phyloP scores from a whole-genome alignment of 2,329 filamentous ascomycete genomes.

The Fusarium pininemorale region DNA sequence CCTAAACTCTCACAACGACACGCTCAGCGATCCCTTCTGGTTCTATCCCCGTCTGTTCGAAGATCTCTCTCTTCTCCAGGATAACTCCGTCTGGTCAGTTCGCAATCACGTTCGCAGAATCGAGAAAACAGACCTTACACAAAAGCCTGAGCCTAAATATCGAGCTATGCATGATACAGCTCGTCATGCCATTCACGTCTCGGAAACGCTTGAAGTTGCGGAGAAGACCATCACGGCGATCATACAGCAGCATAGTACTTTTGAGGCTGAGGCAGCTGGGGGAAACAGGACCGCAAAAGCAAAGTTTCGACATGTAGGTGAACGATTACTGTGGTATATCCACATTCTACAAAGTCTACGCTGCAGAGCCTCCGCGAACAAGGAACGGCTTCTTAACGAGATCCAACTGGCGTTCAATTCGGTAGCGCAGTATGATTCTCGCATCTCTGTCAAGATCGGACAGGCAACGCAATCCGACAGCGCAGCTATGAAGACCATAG shows the following conservation, averaged over 20 bases:
- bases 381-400: conserved; percentile 61
- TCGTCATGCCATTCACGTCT: conserved; percentile 56
- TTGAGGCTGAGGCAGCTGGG: conserved; percentile 6
- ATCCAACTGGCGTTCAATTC: conserved; percentile 61
- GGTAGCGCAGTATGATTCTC: conserved; percentile 54
- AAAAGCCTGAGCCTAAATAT: conserved; percentile 47
- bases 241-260: conserved; percentile 42
- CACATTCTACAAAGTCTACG: conserved; percentile 49
- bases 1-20: neutral
- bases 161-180: conserved; percentile 52
- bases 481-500: conserved; percentile 61
- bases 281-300: neutral
- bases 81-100: conserved; percentile 51
- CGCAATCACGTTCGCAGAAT: conserved; percentile 47
- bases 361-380: conserved; percentile 50
- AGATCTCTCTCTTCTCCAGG: neutral
- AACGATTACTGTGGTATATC: conserved; percentile 46
- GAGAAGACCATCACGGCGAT: conserved; percentile 46
- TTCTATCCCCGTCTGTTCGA: conserved; percentile 11
- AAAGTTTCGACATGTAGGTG: conserved; percentile 37
- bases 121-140: conserved; percentile 40
- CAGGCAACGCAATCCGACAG: conserved; percentile 56
- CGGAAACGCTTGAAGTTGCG: conserved; percentile 53
- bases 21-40: conserved; percentile 25
- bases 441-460: conserved; percentile 51